A percentile compares a stretch with the other conserved stretches of the same genome.
phyloP scores from a whole-genome alignment of 805 yeast species.

The Saturnispora sekii region DNA sequence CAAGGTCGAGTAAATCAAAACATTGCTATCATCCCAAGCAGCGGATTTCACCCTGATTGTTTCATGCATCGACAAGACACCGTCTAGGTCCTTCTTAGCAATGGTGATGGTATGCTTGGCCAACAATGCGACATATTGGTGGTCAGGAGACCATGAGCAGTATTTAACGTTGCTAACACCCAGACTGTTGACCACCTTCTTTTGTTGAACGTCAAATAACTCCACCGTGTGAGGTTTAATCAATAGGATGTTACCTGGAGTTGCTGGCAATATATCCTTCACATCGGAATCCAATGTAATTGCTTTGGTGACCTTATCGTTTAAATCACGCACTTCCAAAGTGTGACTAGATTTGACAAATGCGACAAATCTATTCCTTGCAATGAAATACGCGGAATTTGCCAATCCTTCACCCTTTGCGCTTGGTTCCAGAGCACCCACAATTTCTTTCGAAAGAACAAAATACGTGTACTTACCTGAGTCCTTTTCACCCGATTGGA shows the following conservation, averaged over 20 bases:
- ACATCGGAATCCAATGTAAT: constrained; percentile 59
- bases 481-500: constrained; percentile 68
- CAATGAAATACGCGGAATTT: constrained; percentile 78
- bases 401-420: constrained; percentile 73
- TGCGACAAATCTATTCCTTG: constrained; percentile 89
- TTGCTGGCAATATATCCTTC: constrained; percentile 64
- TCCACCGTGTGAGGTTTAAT: constrained; percentile 65
- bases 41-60: constrained; percentile 95
- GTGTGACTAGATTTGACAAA: constrained; percentile 53
- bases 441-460: constrained; percentile 71
- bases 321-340: constrained; percentile 78
- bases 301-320: constrained; percentile 71
- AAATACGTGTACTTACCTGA: constrained; percentile 63
- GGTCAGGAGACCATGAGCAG: constrained; percentile 81
- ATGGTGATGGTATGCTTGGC: constrained; percentile 89
- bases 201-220: constrained; percentile 88
- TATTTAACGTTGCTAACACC: constrained; percentile 75
- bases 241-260: constrained; percentile 75
- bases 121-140: constrained; percentile 76
- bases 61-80: constrained; percentile 82
- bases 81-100: constrained; percentile 69
- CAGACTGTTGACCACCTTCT: constrained; percentile 61
- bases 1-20: constrained; percentile 84
- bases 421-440: constrained; percentile 93
- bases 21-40: constrained; percentile 93